A percentile compares a stretch with the other conserved stretches of the same genome.
phyloP scores from a whole-genome alignment of 2,329 filamentous ascomycete genomes.

The Penicillium hordei region DNA sequence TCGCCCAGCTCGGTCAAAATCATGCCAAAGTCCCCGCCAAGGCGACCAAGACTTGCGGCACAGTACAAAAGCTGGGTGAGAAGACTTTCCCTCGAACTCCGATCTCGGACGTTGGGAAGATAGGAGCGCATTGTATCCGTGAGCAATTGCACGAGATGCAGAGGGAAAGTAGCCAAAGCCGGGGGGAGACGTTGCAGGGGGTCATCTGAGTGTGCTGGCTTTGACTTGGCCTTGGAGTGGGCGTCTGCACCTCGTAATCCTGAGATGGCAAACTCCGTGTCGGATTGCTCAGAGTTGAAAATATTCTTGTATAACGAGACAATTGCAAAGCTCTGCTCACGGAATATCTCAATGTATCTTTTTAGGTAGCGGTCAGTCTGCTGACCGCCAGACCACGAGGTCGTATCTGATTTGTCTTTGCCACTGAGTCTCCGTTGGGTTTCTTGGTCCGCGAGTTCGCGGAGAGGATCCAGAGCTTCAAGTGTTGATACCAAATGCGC shows the following conservation, averaged over 20 bases:
- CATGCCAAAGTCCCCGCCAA: constrained; percentile 91
- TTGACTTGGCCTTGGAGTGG: constrained; percentile 22
- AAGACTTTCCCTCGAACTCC: constrained; percentile 77
- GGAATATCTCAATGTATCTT: constrained; percentile 93
- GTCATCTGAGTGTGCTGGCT: constrained; percentile 28
- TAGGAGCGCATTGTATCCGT: constrained; percentile 73
- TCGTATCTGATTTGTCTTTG: constrained; percentile 26
- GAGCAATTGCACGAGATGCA: constrained; percentile 78
- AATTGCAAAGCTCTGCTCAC: constrained; percentile 95
- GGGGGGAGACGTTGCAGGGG: constrained; percentile 62
- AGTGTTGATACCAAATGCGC: constrained; percentile 77
- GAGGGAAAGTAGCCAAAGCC: constrained; percentile 77
- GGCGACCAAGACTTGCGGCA: constrained; percentile 80
- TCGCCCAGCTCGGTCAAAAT: constrained; percentile 66
- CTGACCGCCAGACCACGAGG: constrained; percentile 61
- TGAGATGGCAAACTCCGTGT: constrained; percentile 31
- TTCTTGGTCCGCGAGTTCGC: constrained; percentile 88
- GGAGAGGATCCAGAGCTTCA: constrained; percentile 78
- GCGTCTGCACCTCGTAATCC: constrained; percentile 29
- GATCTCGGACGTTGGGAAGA: constrained; percentile 77
- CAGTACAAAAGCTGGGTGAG: constrained; percentile 92
- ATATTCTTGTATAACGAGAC: constrained; percentile 93
- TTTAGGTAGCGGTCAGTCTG: constrained; percentile 95
- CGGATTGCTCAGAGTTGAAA: constrained; percentile 62
- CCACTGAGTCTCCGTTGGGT: constrained; percentile 48